Evolutionary conservation across 2,329 filamentous ascomycete genomes (phyloP), one percentile per base, ranked within the genome.

Genomic region (Thielaviopsis ethacetica): DNA sequence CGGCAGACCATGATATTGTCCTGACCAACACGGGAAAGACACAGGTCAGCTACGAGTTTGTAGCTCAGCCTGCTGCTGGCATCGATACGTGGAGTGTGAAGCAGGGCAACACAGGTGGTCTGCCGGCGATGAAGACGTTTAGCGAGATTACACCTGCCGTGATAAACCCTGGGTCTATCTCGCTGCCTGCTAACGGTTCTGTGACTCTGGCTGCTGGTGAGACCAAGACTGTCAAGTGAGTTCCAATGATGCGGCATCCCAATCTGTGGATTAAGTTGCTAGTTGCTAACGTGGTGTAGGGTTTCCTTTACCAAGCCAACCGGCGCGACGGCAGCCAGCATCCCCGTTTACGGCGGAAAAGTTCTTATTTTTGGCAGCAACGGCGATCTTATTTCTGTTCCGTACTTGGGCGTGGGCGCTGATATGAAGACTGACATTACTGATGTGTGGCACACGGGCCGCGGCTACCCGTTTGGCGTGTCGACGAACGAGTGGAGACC

Each of bases 311-410:
- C 17, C 10, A 65, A 17, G 63, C 69, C 22, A 63, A 60, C 12
- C 5, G 63, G 64, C 34, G 61, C 65, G 2, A 62, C 68, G n/a
- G 55, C 64, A 5, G 55, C 71, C 26, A 65, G 66, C 50, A 63
- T 75, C 52, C 73, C 73, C 0, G 62, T 76, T 3, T 76, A 76
- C 59, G 69, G 71, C 41, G 74, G 74, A 21, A 75, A 75, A 62
- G 66, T 76, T 26, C 67, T 70, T 60, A 64, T 76, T 24, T 66
- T 65, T 4, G 71, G 71, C 22, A 67, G 67, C 55, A 71, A 72
- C 44, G 69, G 69, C 7, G 74, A 75, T 56, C 62, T 67, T 10
- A 65, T 75, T 2, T 69, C 69, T 15, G 68, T 76, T 21, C 72
- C 73, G 1, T 76, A 41, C 15, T 10, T 41, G 10, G 38, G 38